Evolutionary conservation across 2,329 filamentous ascomycete genomes (phyloP), one percentile per base, ranked within the genome.

Genomic region (Fusarium nurragi): DNA sequence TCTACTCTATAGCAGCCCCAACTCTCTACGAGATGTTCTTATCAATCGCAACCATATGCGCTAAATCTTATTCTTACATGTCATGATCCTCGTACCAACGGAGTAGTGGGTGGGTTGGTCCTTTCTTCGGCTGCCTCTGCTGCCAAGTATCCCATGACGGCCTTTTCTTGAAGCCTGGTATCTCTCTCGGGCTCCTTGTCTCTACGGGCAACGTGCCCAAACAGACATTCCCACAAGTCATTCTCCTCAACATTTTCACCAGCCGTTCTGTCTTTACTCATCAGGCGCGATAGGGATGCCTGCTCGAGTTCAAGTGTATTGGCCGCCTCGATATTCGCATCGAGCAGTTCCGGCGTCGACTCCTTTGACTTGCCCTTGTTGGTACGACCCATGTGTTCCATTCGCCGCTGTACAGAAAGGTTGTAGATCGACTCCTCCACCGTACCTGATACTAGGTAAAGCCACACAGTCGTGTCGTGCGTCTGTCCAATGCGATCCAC

Each of bases 401-500:
- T 80, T 5, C 94, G 88, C 25, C 93, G 85, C 59, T 85, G 83
- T 2, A 97, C 92, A 0, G 92, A 95, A 30, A 97, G 85, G 58
- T 94, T 88, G 77, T 98, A 93, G 63, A 98, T 96, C 3, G 90
- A 90, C 78, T 97, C 90, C 74, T 99, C 95, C 0, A 98, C 92
- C 0, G 94, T 97, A 48, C 91, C 92, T 16, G 90, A 88, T n/a
- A 97, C 86, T 4, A 98, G 84, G 75, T 98, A 98, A 76, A 97
- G 90, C 91, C 94, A 98, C 2, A 98, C 93, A 0, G 92, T 97
- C 1, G 95, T 99, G 66, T 91, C 85, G 48, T 91, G 88, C 64
- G 89, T 84, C 77, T 98, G 95, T 0, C 95, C 95, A 64, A 99
- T 99, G 32, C 95, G 88, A 74, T 99, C 93, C 2, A 99, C 94